Base-by-base conservation (phyloP, 164 flowering plant genomes). In the Liquidambar formosana region DNA sequence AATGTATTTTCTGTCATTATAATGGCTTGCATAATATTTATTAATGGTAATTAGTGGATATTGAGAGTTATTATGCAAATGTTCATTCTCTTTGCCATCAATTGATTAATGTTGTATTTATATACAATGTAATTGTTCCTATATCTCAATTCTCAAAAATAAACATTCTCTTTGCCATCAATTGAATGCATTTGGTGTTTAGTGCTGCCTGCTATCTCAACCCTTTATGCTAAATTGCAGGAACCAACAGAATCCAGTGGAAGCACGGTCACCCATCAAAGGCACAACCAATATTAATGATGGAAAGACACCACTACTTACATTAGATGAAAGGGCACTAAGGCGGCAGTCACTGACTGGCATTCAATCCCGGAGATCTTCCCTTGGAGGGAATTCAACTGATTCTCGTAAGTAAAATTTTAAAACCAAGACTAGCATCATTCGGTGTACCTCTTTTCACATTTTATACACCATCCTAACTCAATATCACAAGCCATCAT, bases 331-430 rank as follows among this genome's bases (percentile, higher is more conserved):
- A 27, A 79, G 82, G 73, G 57, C 81, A 25, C 19, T 41, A 16
- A 80, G 97, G 71, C 83, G 97, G 75, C 93, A 85, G 70, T 94
- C 97, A 18, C 79, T 94, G 15, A 91, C 90, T 16, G 89, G 97
- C 41, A 66, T 74, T 64, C 92, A 71, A 65, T 65, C 88, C 9
- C 66, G 92, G 4, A 79, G 97, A 82, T 84, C 97, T 41, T 93
- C 97, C 59, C 84, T 91, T 27, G 93, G 94, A 63, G 97, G 96
- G 26, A 83, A 72, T 23, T 78, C 85, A 49, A 74, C 63, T 12
- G 85, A 82, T 52, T 68, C 77, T 44, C 51, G 92, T 85, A 75
- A 77, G 84, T 73, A 46, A 23, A 48, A 61, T 22, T 38, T 11
- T n/a, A 41, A 61, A 57, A 52, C 38, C n/a, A 49, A 38, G 38